Base-by-base conservation (phyloP, 2,329 filamentous ascomycete genomes). In the Anthostomella pinea region DNA sequence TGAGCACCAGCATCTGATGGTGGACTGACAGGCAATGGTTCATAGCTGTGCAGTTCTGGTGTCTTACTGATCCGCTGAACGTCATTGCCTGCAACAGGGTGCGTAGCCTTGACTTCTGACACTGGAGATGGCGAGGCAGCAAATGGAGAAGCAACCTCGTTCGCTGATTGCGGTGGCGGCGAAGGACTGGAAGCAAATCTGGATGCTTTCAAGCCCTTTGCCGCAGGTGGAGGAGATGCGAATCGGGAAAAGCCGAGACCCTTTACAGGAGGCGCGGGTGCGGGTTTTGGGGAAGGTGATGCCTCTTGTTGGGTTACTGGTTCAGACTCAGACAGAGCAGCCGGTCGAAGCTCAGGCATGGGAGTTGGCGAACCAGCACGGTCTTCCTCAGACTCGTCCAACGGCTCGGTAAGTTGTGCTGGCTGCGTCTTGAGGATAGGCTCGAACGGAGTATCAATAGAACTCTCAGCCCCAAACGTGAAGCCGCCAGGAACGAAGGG, bases 401-500 rank as follows among this genome's bases (percentile, higher is more conserved):
- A 31, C 13, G 40, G 32, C 15, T 53, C 38, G 4, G 21, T 37
- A 40, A 57, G 43, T 13, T 48, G 46, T 10, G 43, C 38, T 25
- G 57, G 55, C 24, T 52, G 43, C 13, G 42, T 40, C 32, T 52
- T 49, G 29, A 59, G 47, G 32, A 49, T 39, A 15, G 57, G 57
- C 9, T 60, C 48, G 27, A 59, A 59, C 0, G 54, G 37, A 34
- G 47, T 44, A 18, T 48, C 56, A 39, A 23, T 54, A 50, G 41
- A 61, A 40, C 48, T 49, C 8, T 56, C 45, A 20, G 54, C 62
- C 13, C 67, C 58, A 39, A 60, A 60, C 19, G 21, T 49, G 33
- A 60, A 59, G 19, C 31, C 33, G 1, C 49, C 64, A 10, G 75
- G 73, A 4, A 69, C 73, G 57, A 93, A 94, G 0, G 84, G 74